phyloP scores from a whole-genome alignment of 768 basidiomycete species.

The Harrya chromipes region DNA sequence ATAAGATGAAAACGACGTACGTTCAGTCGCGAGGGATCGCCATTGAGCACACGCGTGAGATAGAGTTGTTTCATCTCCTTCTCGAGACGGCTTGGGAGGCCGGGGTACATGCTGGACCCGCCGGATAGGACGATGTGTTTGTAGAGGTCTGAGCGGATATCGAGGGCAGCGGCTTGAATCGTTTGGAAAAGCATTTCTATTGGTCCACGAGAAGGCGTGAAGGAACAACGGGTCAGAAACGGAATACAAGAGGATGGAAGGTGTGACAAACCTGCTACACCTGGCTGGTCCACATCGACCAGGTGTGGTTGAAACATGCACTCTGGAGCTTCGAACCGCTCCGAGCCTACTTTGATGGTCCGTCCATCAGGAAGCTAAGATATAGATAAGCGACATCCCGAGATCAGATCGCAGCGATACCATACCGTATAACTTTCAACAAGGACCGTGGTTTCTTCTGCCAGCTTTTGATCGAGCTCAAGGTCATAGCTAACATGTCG shows the following conservation, averaged over 20 bases:
- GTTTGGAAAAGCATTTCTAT: conserved; percentile 95
- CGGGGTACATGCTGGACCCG: conserved; percentile 98
- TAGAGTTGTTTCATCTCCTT: conserved; percentile 99
- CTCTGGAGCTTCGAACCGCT: conserved; percentile 98
- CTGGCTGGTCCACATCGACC: conserved; percentile 95
- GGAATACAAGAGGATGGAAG: neutral
- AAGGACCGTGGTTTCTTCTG: conserved; percentile 94
- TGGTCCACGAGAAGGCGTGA: neutral
- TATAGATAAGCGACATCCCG: conserved; percentile 5
- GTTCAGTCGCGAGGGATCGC: conserved; percentile 80
- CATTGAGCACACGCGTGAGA: conserved; percentile 81
- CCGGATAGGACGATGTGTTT: conserved; percentile 98
- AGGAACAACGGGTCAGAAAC: neutral
- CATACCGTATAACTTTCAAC: conserved; percentile 94
- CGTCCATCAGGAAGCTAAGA: conserved; percentile 90
- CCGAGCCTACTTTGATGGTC: conserved; percentile 94
- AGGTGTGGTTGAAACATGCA: conserved; percentile 99
- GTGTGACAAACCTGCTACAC: conserved; percentile 74
- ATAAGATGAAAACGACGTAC: conserved; percentile 55
- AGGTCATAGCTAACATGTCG: conserved; percentile 75
- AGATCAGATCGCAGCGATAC: neutral
- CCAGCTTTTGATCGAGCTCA: conserved; percentile 88
- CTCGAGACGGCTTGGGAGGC: conserved; percentile 92
- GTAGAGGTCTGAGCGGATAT: conserved; percentile 87
- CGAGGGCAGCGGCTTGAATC: conserved; percentile 88